Percentiles rank a stretch among this genome's conserved stretches.
Conservation (phyloP, 164 flowering plant species). For the Piper longum region DNA sequence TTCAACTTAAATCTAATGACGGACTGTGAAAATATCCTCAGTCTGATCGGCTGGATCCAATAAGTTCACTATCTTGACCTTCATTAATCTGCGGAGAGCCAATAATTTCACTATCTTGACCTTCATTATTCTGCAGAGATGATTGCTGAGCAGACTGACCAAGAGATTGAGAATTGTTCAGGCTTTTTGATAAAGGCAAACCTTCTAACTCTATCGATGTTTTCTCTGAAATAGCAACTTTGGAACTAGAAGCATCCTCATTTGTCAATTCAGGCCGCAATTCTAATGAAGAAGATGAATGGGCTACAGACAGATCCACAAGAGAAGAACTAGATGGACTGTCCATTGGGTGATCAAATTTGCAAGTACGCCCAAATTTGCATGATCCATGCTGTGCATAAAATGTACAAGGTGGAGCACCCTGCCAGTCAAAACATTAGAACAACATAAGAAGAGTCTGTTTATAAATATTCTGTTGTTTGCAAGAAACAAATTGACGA, state of each 20-base stretch:
- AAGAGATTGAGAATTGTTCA: conserved; percentile 23
- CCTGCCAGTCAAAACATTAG: conserved; percentile 25
- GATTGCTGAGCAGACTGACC: conserved; percentile 33
- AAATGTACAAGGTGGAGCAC: conserved; percentile 56
- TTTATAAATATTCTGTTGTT: too few relatives aligned
- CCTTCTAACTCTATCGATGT: conserved; percentile 47
- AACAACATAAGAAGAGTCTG: too few relatives aligned
- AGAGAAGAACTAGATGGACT: conserved; percentile 95
- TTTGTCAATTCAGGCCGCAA: conserved; percentile 42
- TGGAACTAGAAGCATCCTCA: conserved; percentile 28
- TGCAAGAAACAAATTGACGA: too few relatives aligned
- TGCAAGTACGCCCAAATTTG: conserved; percentile 82
- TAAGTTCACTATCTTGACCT: conserved; percentile 22
- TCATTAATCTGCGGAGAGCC: conserved; percentile 16
- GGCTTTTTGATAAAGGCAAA: conserved; percentile 40
- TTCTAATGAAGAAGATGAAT: conserved; percentile 78
- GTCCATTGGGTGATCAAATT: conserved; percentile 80
- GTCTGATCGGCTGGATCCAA: conserved; percentile 20
- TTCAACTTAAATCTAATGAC: conserved; percentile 1
- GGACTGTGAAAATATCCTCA: conserved; percentile 6
- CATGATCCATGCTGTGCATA: conserved; percentile 67
- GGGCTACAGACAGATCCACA: conserved; percentile 84
- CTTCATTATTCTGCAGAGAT: conserved; percentile 3
- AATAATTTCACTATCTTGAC: conserved; percentile 20
- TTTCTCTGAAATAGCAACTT: conserved; percentile 42